Evolutionary conservation across 78 protist genomes (phyloP).

Genomic region (Ministeria vibrans): DNA sequence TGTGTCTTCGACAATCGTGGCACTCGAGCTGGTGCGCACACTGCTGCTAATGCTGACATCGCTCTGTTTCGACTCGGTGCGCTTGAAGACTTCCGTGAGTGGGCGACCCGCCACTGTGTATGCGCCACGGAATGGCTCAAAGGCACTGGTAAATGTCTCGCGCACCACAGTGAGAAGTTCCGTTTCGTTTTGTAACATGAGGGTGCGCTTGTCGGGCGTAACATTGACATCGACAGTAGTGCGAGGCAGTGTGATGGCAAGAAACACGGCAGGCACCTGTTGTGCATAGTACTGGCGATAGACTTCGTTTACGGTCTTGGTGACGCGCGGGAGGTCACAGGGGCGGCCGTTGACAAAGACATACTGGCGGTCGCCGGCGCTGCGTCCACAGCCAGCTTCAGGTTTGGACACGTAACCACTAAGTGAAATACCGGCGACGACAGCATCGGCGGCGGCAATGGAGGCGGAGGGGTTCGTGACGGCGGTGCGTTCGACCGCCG

Average conservation of each 20-base stretch:
- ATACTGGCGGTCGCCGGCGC: slow-evolving; percentile 52
- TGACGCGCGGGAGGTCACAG: slow-evolving; percentile 44
- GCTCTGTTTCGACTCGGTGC: too few relatives aligned
- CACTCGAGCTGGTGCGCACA: too few relatives aligned
- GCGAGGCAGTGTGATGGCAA: slow-evolving; percentile 27
- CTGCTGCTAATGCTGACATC: too few relatives aligned
- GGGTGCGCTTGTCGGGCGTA: slow-evolving; percentile 87
- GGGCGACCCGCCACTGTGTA: too few relatives aligned
- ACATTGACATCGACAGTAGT: slow-evolving; percentile 81
- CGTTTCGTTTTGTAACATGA: slow-evolving; percentile 53
- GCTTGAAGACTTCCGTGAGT: too few relatives aligned
- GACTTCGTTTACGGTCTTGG: slow-evolving; percentile 19
- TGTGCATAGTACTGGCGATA: slow-evolving; percentile 29
- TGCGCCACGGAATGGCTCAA: too few relatives aligned
- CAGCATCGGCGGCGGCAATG: not conserved
- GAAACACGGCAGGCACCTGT: slow-evolving; percentile 42
- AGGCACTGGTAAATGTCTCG: too few relatives aligned
- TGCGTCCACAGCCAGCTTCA: slow-evolving; percentile 20
- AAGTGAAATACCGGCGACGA: not conserved
- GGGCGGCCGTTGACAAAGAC: slow-evolving; percentile 77
- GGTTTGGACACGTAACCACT: slow-evolving; percentile 43
- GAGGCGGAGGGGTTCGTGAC: not conserved
- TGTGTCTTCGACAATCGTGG: too few relatives aligned
- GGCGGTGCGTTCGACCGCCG: not conserved
- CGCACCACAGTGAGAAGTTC: not conserved